A percentile compares a stretch with the other conserved stretches of the same genome.
Conservation (phyloP, 176 grass and related monocot species). For the Aegilops bicornis region DNA sequence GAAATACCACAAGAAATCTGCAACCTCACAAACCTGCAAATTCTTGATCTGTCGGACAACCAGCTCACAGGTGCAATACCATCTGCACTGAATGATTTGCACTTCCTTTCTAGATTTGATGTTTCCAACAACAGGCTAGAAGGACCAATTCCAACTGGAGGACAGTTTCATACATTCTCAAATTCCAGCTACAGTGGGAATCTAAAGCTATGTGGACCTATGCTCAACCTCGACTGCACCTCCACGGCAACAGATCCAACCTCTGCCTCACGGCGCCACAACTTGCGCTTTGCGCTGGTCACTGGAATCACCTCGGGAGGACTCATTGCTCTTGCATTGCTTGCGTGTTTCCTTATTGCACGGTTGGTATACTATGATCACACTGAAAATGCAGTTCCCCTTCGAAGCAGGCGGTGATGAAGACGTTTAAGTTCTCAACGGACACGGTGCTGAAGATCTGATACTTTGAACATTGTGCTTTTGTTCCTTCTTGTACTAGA, state of each 20-base stretch:
- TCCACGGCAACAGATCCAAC: neutral
- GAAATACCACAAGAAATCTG: conserved; percentile 47
- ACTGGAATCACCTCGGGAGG: neutral
- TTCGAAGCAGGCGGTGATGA: neutral
- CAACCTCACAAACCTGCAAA: conserved; percentile 54
- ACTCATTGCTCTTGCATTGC: neutral
- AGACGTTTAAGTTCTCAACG: neutral
- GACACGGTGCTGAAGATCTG: too few species aligned
- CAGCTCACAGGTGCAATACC: conserved; percentile 60
- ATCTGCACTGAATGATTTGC: conserved; percentile 26
- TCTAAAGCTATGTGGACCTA: too few species aligned
- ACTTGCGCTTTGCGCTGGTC: neutral
- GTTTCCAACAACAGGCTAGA: conserved; percentile 60
- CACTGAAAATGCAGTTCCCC: conserved; percentile 20
- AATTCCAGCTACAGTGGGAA: too few species aligned
- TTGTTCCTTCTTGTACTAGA: neutral
- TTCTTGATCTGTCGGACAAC: conserved; percentile 58
- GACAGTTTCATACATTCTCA: neutral
- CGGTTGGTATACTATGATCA: conserved; percentile 12
- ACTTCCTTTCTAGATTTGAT: conserved; percentile 60
- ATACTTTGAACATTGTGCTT: too few species aligned
- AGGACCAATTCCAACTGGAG: conserved; percentile 51
- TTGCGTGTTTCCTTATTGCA: conserved; percentile 29
- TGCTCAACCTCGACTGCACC: too few species aligned
- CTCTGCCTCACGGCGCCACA: neutral